These are phyloP conservation scores for Eimeria praecox DNA, from an alignment of 169 alveolate genomes.

Conservation along the genomic window DNA sequence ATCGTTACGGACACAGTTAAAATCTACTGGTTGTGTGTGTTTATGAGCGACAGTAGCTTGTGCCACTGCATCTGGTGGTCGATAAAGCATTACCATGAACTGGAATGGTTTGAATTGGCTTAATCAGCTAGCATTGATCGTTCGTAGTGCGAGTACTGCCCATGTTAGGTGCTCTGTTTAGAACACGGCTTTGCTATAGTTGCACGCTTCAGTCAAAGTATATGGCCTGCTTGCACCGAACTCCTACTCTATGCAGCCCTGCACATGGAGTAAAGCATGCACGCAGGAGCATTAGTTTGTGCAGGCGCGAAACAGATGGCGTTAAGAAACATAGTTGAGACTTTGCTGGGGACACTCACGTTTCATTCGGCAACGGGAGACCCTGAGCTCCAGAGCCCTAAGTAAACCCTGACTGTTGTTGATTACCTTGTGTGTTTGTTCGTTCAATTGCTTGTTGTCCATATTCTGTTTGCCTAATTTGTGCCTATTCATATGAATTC, in stretches of 20 bases:
- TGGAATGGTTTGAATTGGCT: neutral
- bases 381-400: neutral
- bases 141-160: neutral
- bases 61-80: neutral
- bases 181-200: neutral
- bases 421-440: neutral
- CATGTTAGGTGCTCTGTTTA: neutral
- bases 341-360: neutral
- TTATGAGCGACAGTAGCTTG: neutral
- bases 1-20: neutral
- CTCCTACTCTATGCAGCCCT: neutral
- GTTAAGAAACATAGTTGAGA: neutral
- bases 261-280: neutral
- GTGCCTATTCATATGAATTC: neutral
- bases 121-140: neutral
- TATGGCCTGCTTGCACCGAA: neutral
- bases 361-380: conserved; percentile 11
- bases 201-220: neutral
- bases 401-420: neutral
- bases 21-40: neutral
- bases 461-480: neutral
- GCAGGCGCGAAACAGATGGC: neutral
- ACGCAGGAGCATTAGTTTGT: neutral
- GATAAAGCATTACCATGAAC: neutral
- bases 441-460: neutral